phyloP scores from a whole-genome alignment of 2,329 filamentous ascomycete genomes.

The Phialemoniopsis sp. region DNA sequence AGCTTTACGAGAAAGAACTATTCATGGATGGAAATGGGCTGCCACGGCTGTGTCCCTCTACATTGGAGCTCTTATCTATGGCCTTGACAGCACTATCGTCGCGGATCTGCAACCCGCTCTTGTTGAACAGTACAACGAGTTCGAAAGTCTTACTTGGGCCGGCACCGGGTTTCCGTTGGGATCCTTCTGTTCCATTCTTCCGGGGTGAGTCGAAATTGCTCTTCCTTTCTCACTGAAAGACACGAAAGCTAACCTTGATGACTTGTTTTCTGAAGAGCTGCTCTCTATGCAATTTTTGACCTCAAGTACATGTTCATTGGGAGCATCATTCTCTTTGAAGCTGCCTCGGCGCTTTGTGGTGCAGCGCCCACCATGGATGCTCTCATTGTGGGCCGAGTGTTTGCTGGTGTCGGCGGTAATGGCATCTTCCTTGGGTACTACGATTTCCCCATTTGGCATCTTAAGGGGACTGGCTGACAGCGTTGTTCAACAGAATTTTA shows the following conservation, averaged over 20 bases:
- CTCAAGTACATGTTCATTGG: slow-evolving; percentile 29
- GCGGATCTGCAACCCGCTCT: slow-evolving; percentile 38
- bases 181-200: slow-evolving; percentile 24
- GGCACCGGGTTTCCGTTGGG: slow-evolving; percentile 29
- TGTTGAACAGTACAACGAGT: slow-evolving; percentile 23
- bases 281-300: slow-evolving; percentile 32
- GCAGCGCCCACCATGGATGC: slow-evolving; percentile 31
- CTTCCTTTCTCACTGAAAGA: too few relatives aligned
- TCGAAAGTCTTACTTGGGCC: slow-evolving; percentile 33
- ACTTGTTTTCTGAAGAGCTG: too few relatives aligned
- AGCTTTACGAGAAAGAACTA: slow-evolving; percentile 19
- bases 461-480: too few relatives aligned
- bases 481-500: too few relatives aligned
- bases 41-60: slow-evolving; percentile 64
- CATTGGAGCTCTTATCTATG: too few relatives aligned
- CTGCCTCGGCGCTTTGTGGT: slow-evolving; percentile 25
- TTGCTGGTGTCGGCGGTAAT: slow-evolving; percentile 31
- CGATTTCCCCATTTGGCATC: too few relatives aligned
- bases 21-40: too few relatives aligned
- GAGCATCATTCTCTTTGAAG: slow-evolving; percentile 10
- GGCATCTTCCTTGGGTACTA: slow-evolving; percentile 32
- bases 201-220: too few relatives aligned
- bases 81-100: slow-evolving; percentile 23
- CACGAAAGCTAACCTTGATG: too few relatives aligned
- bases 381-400: slow-evolving; percentile 36